Evolutionary conservation across 2,329 filamentous ascomycete species (phyloP), one percentile per base, ranked within the genome.

Genomic region (Colletotrichum noveboracense): DNA sequence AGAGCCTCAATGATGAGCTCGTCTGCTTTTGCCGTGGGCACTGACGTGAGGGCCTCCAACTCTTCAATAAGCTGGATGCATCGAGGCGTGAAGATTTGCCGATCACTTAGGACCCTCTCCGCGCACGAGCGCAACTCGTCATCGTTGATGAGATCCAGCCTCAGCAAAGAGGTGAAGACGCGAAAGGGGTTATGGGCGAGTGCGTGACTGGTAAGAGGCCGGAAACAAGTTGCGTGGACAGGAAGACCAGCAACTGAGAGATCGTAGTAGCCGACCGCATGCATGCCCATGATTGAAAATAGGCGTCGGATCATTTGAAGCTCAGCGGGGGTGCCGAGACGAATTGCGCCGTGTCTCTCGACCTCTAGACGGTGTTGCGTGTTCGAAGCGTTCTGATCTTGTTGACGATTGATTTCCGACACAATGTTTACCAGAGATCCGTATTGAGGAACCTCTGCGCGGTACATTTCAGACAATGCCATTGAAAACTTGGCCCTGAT

Each of bases 191-290:
- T 86, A 24, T 77, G 78, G 3, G 78, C 72, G 7, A 89, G 80
- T 0, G 86, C 81, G 3, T 80, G 77, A 1, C 75, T 66, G 6
- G 78, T 81, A 0, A 80, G 80, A 1, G 88, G 87, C 3, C 89
- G 85, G 75, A 90, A 90, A 6, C 85, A 87, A 0, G 88, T 90
- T 2, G 88, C 88, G 66, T 90, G 88, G 79, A 90, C 84, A 0
- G 88, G 89, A 16, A 90, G 81, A 0, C 85, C 85, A 3, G 86
- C 88, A 0, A 84, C 78, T 2, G 84, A 84, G 0, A 90, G 83
- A 70, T 90, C 88, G 76, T 90, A 90, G 77, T 90, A 89, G 1
- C 88, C 88, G 0, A 90, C 87, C 0, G 89, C 84, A 24, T 85
- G 78, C 84, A 90, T 86, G 8, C 85, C 87, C 75, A 90, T 80